Conservation (phyloP, 2,329 filamentous ascomycete genomes). For the Epichloe bromicola region DNA sequence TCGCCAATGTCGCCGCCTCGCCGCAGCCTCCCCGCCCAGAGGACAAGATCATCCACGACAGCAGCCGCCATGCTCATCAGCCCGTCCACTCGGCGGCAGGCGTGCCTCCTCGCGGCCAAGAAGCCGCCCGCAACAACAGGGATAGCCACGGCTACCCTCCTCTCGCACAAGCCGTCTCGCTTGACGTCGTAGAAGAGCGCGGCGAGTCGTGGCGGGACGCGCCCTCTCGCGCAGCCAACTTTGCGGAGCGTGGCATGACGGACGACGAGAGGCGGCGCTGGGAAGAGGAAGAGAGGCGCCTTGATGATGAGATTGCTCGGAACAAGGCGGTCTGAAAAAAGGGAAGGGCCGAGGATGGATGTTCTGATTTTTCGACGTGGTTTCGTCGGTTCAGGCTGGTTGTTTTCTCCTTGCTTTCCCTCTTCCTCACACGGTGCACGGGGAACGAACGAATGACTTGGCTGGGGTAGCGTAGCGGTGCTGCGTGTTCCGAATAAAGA, state of each 20-base stretch:
- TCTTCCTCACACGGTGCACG: not conserved
- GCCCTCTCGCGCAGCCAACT: conserved; percentile 31
- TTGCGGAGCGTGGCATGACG: conserved; percentile 50
- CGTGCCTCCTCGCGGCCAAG: not conserved
- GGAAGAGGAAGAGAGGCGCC: conserved; percentile 39
- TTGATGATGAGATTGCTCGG: conserved; percentile 40
- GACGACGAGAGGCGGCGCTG: conserved; percentile 32
- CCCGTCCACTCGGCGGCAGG: not conserved
- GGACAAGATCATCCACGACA: conserved; percentile 17
- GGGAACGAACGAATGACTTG: not conserved
- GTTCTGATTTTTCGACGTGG: too few relatives aligned
- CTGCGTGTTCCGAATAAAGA: not conserved
- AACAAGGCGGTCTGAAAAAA: conserved; percentile 19
- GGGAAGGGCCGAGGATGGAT: too few relatives aligned
- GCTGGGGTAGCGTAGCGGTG: not conserved
- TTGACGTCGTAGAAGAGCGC: not conserved
- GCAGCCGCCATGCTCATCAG: not conserved
- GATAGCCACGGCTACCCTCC: too few relatives aligned
- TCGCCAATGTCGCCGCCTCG: conserved; percentile 23
- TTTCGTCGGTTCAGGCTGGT: too few relatives aligned
- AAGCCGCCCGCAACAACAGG: not conserved
- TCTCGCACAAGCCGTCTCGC: too few relatives aligned
- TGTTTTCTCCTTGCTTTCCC: not conserved
- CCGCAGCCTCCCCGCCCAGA: conserved; percentile 32
- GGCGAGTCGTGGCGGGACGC: not conserved